Evolutionary conservation across 177 flowering plant genomes (phyloP), one percentile per base, ranked within the genome.

Genomic region (Vitis hybrid): DNA sequence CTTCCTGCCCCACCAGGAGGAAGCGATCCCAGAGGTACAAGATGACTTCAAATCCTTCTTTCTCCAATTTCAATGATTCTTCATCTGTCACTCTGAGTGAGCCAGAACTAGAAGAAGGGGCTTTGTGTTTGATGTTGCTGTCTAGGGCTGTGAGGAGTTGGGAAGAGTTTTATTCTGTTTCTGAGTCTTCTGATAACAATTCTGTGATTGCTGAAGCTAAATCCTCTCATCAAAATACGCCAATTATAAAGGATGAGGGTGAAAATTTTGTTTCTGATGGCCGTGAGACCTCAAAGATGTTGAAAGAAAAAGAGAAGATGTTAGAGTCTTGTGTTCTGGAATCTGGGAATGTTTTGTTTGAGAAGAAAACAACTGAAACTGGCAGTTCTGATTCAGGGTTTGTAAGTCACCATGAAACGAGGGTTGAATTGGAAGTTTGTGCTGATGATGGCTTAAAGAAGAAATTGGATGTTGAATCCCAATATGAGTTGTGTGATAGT

Each of bases 61-160:
- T 45, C 16, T 72, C 78, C 69, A 18, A 61, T 65, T 50, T 78
- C 59, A 68, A 59, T 66, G 76, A 55, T 55, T 75, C 76, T 69
- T 62, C 52, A 18, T 72, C 49, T 59, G 66, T 48, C 50, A n/a
- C 59, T 72, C 71, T 63, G 22, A n/a, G 22, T 63, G 81, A 79
- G 65, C 66, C 73, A 61, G 85, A 82, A 55, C 74, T 62, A 34
- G 70, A 66, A 55, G 84, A 79, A 16, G 74, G 59, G 20, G 84
- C 79, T 60, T 10, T 77, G 53, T 73, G 79, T 59, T 79, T 84
- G 84, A 71, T 82, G 66, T 73, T 85, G 83, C 72, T 85, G 2
- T 82, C 88, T 34, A 65, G 55, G 18, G 84, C 81, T 57, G 69
- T 65, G 2, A 34, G 72, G n/a, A 16, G 64, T 12, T 71, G 71